A percentile compares a stretch with the other conserved stretches of the same genome.
Evolutionary conservation across 345 rosid genomes (phyloP).

Genomic region (Corchorus olitorius): DNA sequence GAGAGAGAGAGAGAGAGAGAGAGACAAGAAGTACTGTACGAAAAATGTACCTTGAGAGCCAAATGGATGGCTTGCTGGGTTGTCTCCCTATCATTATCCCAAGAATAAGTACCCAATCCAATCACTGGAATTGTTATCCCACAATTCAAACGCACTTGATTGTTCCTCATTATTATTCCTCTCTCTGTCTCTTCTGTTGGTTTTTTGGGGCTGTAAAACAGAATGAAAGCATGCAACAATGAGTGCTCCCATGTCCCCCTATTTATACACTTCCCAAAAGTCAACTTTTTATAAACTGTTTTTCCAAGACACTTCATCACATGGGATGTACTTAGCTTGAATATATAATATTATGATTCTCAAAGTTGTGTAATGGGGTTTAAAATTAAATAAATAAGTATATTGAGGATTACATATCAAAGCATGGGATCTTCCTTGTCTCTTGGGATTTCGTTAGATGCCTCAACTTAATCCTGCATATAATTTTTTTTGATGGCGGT

Average conservation of each 20-base stretch:
- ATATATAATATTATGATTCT: slow-evolving; percentile 12
- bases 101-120: slow-evolving; percentile 81
- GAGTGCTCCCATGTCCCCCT: slow-evolving; percentile 1
- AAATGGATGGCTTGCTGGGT: slow-evolving; percentile 59
- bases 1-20: not conserved
- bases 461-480: slow-evolving; percentile 22
- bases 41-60: slow-evolving; percentile 65
- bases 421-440: slow-evolving; percentile 80
- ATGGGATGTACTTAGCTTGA: slow-evolving; percentile 22
- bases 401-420: slow-evolving; percentile 36
- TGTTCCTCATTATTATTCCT: slow-evolving; percentile 40
- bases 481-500: not conserved
- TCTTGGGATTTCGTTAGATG: slow-evolving; percentile 63
- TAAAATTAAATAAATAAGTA: slow-evolving; percentile 1
- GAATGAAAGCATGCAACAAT: not conserved
- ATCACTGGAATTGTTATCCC: slow-evolving; percentile 66
- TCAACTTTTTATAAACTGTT: slow-evolving; percentile 46
- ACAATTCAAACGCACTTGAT: slow-evolving; percentile 54
- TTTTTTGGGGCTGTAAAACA: not conserved
- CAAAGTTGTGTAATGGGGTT: not conserved
- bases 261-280: slow-evolving; percentile 36
- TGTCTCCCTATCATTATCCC: slow-evolving; percentile 39
- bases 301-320: slow-evolving; percentile 28
- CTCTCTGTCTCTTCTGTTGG: not conserved
- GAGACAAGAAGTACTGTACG: not conserved